Percentiles rank a stretch among this genome's conserved stretches.
Evolutionary conservation across 768 basidiomycete species (phyloP).

Genomic region (Hygrophorus pudorinus): DNA sequence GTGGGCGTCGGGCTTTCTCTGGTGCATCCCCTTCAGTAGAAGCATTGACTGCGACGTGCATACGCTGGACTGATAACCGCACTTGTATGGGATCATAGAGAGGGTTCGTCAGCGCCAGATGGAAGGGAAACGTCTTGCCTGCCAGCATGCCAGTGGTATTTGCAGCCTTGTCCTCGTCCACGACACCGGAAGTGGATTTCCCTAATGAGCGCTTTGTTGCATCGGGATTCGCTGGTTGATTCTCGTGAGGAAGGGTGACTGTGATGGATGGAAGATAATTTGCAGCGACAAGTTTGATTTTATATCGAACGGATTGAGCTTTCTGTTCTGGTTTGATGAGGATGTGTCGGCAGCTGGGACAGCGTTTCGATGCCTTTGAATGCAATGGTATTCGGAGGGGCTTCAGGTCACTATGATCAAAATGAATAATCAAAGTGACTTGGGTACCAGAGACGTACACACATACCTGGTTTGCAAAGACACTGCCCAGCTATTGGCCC

Average conservation of each 20-base stretch:
- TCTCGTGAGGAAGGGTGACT: conserved; percentile 53
- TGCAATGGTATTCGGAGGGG: conserved; percentile 88
- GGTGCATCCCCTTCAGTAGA: conserved; percentile 27
- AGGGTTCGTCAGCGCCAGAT: conserved; percentile 88
- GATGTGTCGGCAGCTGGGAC: conserved; percentile 89
- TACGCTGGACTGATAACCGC: conserved; percentile 68
- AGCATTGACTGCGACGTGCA: conserved; percentile 37
- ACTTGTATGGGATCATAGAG: conserved; percentile 94
- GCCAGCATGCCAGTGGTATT: conserved; percentile 45
- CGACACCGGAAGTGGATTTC: conserved; percentile 27
- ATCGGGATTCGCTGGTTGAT: conserved; percentile 31
- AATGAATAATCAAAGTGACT: conserved; percentile 1
- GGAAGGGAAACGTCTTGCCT: conserved; percentile 79
- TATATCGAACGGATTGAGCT: conserved; percentile 86
- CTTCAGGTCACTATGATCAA: conserved; percentile 57
- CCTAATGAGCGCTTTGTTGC: conserved; percentile 30
- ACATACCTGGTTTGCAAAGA: conserved; percentile 57
- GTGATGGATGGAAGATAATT: conserved; percentile 88
- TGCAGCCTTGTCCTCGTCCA: conserved; percentile 29
- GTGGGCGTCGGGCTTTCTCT: conserved; percentile 56
- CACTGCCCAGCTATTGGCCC: conserved; percentile 70
- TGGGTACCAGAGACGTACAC: background rate
- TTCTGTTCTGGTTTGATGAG: conserved; percentile 98
- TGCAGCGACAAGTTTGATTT: conserved; percentile 94
- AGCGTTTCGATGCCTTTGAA: conserved; percentile 92